A percentile compares a stretch with the other conserved stretches of the same genome.
Conservation (phyloP, 1,139 yeast species). For the Saccharomyces pastorianus region DNA sequence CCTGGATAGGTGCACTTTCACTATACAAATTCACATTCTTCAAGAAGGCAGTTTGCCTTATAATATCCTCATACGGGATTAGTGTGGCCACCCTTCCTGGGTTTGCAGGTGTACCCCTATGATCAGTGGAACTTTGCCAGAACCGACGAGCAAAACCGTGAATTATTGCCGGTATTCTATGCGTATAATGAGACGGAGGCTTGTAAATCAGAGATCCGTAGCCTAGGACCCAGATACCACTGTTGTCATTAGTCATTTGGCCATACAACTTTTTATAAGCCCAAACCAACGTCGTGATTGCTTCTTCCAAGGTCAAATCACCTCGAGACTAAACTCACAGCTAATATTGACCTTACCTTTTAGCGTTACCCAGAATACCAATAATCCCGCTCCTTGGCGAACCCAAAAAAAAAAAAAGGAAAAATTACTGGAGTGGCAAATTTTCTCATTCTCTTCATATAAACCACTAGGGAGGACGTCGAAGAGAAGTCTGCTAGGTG, state of each 20-base stretch:
- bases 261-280: neutral
- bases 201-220: conserved; percentile 87
- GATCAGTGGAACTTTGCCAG: conserved; percentile 89
- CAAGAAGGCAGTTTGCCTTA: conserved; percentile 32
- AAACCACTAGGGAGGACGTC: neutral
- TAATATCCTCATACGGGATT: conserved; percentile 50
- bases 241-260: neutral
- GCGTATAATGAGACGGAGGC: conserved; percentile 71
- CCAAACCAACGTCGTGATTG: neutral
- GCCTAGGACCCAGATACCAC: conserved; percentile 71
- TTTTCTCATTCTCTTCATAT: neutral
- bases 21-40: conserved; percentile 1
- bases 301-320: neutral
- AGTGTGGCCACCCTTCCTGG: conserved; percentile 90
- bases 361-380: neutral
- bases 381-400: neutral
- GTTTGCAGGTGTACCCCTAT: conserved; percentile 73
- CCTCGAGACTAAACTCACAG: neutral
- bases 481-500: neutral
- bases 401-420: neutral
- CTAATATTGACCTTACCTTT: neutral
- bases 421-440: neutral
- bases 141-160: conserved; percentile 73
- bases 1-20: conserved; percentile 14
- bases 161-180: conserved; percentile 63